Evolutionary conservation across 225 moss, liverwort and hornwort species (phyloP).

Genomic region (Physcomitrium patens): DNA sequence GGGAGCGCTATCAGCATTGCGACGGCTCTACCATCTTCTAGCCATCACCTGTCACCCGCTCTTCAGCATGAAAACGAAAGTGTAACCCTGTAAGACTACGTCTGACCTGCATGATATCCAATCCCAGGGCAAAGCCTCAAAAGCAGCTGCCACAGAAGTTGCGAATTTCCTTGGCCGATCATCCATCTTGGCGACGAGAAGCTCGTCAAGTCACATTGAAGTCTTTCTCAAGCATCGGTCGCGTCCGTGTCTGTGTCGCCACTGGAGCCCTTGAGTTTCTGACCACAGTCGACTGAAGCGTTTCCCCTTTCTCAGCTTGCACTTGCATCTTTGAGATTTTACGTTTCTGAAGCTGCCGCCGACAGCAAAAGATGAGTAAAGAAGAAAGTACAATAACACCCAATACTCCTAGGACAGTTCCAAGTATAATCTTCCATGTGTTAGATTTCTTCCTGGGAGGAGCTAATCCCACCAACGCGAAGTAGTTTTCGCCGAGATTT

Average conservation of each 20-base stretch:
- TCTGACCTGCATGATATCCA: background rate
- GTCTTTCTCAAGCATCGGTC: conserved; percentile 75
- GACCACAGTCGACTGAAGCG: conserved; percentile 63
- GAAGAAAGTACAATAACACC: conserved; percentile 38
- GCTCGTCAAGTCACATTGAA: conserved; percentile 29
- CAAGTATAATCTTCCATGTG: conserved; percentile 66
- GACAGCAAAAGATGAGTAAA: conserved; percentile 29
- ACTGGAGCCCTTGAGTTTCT: conserved; percentile 74
- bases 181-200: background rate
- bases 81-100: too few species aligned
- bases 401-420: conserved; percentile 61
- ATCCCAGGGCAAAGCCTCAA: background rate
- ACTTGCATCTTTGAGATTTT: conserved; percentile 74
- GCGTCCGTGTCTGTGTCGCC: conserved; percentile 76
- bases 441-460: conserved; percentile 38
- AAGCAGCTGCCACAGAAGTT: background rate
- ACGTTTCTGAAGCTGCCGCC: conserved; percentile 52
- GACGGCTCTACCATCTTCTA: conserved; percentile 23
- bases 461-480: conserved; percentile 54
- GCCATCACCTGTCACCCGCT: background rate
- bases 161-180: background rate
- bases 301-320: conserved; percentile 65
- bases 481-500: conserved; percentile 56
- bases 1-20: conserved; percentile 27
- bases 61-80: too few species aligned